phyloP scores from a whole-genome alignment of 2,329 filamentous ascomycete species.

The Nigrograna mackinnonii region DNA sequence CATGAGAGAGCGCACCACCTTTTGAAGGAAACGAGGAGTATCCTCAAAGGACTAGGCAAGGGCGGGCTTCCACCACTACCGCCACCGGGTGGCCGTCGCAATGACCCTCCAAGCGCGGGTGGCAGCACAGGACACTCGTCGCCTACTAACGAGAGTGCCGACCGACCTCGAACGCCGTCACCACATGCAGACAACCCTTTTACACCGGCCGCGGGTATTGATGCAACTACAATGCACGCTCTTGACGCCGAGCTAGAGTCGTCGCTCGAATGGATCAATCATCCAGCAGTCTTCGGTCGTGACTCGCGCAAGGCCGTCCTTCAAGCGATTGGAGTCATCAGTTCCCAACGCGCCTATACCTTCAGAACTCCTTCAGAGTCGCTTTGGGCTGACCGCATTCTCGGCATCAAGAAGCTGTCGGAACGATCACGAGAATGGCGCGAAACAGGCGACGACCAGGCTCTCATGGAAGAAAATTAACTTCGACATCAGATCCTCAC shows the following conservation, averaged over 20 bases:
- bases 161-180: constrained; percentile 41
- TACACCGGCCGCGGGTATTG: constrained; percentile 73
- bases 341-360: constrained; percentile 89
- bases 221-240: constrained; percentile 77
- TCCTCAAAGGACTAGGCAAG: constrained; percentile 94
- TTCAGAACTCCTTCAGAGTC: constrained; percentile 88
- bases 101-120: constrained; percentile 44
- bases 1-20: constrained; percentile 93
- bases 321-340: constrained; percentile 95
- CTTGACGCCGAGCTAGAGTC: constrained; percentile 90
- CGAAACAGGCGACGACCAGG: constrained; percentile 75
- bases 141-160: constrained; percentile 40
- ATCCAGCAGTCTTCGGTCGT: constrained; percentile 90
- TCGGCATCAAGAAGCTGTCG: constrained; percentile 78
- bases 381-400: constrained; percentile 83
- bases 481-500: too few species aligned
- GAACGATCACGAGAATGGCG: constrained; percentile 90
- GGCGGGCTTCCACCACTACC: constrained; percentile 90
- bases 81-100: constrained; percentile 52
- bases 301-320: constrained; percentile 95
- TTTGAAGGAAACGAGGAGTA: constrained; percentile 89
- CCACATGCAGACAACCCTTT: constrained; percentile 51
- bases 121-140: constrained; percentile 42
- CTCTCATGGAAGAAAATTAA: constrained; percentile 58
- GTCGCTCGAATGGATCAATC: constrained; percentile 95